A percentile compares a stretch with the other conserved stretches of the same genome.
These are phyloP conservation scores for Mucor indicus DNA, from an alignment of 371 early-diverging fungal species.

Conservation along the genomic window DNA sequence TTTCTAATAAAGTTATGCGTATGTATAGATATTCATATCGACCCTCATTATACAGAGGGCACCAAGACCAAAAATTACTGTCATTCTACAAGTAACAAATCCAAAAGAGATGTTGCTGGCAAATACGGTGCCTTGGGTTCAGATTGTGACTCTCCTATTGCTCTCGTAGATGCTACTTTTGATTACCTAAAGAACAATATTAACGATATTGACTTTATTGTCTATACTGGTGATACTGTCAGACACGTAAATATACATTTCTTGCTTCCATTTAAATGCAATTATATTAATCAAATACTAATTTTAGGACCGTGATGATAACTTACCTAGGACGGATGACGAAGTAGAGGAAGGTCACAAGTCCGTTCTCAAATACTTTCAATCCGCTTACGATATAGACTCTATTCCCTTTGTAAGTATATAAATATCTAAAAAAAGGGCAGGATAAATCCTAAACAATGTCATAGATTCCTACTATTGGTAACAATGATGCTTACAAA, in stretches of 20 bases:
- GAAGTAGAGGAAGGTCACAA: slow-evolving; percentile 33
- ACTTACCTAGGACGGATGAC: slow-evolving; percentile 14
- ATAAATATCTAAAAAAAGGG: no score
- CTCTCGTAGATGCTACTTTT: slow-evolving; percentile 34
- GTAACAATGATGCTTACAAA: slow-evolving; percentile 40
- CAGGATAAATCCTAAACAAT: no score
- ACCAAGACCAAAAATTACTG: slow-evolving; percentile 28
- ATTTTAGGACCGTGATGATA: slow-evolving; percentile 32
- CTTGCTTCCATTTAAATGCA: no score
- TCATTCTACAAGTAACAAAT: slow-evolving; percentile 15
- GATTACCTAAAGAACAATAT: slow-evolving; percentile 29
- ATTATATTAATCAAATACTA: no score
- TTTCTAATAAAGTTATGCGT: no score
- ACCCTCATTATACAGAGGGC: slow-evolving; percentile 24
- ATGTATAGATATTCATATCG: slow-evolving; percentile 48
- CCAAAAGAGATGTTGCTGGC: slow-evolving; percentile 19
- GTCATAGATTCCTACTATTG: slow-evolving; percentile 45
- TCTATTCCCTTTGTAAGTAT: slow-evolving; percentile 29
- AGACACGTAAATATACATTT: slow-evolving; percentile 21
- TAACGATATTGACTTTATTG: slow-evolving; percentile 40
- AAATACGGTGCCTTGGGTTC: slow-evolving; percentile 37
- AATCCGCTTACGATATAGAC: slow-evolving; percentile 22
- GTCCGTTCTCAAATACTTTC: slow-evolving; percentile 24
- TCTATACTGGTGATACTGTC: slow-evolving; percentile 51
- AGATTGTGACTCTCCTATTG: slow-evolving; percentile 36